phyloP scores from a whole-genome alignment of 192 early-diverging fungal species.

The Entrophospora sp. region DNA sequence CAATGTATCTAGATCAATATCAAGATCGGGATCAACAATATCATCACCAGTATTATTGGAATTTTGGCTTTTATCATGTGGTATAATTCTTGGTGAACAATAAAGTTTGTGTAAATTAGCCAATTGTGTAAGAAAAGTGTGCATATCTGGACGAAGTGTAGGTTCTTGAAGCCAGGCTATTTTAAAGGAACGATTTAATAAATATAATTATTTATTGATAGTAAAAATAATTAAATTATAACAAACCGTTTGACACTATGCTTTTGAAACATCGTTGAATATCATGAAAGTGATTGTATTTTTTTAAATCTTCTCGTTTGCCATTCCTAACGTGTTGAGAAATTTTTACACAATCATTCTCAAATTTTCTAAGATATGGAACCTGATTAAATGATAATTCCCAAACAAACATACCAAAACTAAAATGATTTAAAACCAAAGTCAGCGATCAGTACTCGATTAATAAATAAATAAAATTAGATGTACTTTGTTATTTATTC shows the following conservation, averaged over 20 bases:
- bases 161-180: slow-evolving; percentile 12
- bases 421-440: too few relatives aligned
- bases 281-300: neutral
- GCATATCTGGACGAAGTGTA: neutral
- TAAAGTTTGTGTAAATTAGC: too few relatives aligned
- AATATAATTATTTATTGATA: too few relatives aligned
- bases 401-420: slow-evolving; percentile 6
- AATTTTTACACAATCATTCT: neutral
- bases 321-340: neutral
- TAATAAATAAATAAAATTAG: neutral
- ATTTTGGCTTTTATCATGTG: too few relatives aligned
- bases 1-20: neutral
- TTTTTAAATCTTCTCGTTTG: neutral
- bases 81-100: too few relatives aligned
- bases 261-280: neutral
- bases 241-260: neutral
- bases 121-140: too few relatives aligned
- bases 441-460: too few relatives aligned
- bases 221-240: neutral
- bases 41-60: neutral
- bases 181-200: too few relatives aligned
- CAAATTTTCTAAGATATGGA: neutral
- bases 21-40: neutral
- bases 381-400: neutral
- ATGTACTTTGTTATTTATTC: neutral